phyloP scores from a whole-genome alignment of 1,284 basidiomycete genomes.

The Ceratobasidium sp. region DNA sequence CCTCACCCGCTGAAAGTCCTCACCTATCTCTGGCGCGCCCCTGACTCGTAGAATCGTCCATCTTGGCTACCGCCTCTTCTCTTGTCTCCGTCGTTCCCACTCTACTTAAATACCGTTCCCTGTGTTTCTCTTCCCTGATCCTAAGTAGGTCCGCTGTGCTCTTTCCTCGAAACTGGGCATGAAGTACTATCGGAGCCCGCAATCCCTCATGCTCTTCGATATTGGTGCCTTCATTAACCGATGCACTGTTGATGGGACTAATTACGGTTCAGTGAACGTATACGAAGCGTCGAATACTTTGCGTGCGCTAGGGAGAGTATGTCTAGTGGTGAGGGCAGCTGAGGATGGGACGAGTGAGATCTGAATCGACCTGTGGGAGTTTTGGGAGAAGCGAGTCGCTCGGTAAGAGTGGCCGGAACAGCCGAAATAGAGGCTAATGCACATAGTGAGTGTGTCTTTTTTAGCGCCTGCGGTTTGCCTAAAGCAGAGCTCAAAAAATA shows the following conservation, averaged over 20 bases:
- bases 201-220: constrained; percentile 56
- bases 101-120: constrained; percentile 73
- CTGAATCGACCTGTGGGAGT: constrained; percentile 68
- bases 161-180: constrained; percentile 61
- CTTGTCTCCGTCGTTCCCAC: constrained; percentile 81
- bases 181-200: constrained; percentile 74
- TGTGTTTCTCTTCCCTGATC: constrained; percentile 69
- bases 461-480: not conserved
- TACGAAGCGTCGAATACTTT: constrained; percentile 74
- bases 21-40: not conserved
- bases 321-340: constrained; percentile 66
- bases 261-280: constrained; percentile 52
- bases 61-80: constrained; percentile 64
- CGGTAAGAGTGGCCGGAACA: constrained; percentile 11
- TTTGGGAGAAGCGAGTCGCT: constrained; percentile 59
- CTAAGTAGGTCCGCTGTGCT: constrained; percentile 66
- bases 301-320: constrained; percentile 59
- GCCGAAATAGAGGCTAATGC: constrained; percentile 50
- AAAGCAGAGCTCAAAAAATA: not conserved
- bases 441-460: not conserved
- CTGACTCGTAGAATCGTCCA: constrained; percentile 36
- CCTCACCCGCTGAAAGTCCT: constrained; percentile 27
- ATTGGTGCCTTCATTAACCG: constrained; percentile 49
- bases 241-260: constrained; percentile 56
- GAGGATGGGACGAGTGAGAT: constrained; percentile 64